Percentiles rank a stretch among this genome's conserved stretches.
Conservation (phyloP, 192 early-diverging fungal species). For the Coemansia umbellata region DNA sequence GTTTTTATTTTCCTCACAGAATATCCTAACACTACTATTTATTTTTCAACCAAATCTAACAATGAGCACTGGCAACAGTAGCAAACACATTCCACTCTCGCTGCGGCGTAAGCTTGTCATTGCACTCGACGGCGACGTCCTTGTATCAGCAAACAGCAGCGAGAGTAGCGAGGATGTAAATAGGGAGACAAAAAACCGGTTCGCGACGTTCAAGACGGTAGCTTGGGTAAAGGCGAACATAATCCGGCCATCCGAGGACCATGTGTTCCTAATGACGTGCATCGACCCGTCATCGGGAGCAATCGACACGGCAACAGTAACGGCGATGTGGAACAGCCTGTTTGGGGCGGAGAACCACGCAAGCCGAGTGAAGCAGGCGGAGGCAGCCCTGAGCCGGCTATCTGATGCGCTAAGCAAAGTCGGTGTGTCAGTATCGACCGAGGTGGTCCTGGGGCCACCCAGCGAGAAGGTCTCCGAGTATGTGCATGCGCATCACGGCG, state of each 20-base stretch:
- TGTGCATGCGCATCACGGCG: slow-evolving; percentile 24
- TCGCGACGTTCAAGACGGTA: slow-evolving; percentile 31
- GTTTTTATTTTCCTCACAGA: neutral
- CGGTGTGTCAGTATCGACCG: slow-evolving; percentile 14
- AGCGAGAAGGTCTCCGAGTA: slow-evolving; percentile 12
- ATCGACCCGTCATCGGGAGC: slow-evolving; percentile 8
- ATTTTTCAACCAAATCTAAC: neutral
- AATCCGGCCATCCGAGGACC: slow-evolving; percentile 26
- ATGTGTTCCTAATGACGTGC: slow-evolving; percentile 34
- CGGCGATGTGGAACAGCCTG: slow-evolving; percentile 34
- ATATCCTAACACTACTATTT: neutral
- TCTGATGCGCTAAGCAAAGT: slow-evolving; percentile 3
- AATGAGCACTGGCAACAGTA: neutral
- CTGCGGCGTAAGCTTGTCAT: slow-evolving; percentile 47
- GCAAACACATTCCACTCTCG: slow-evolving; percentile 29
- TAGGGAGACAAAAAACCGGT: slow-evolving; percentile 8
- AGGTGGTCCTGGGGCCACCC: slow-evolving; percentile 16
- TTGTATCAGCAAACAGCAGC: neutral
- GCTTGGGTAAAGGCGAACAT: slow-evolving; percentile 48
- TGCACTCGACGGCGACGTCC: slow-evolving; percentile 28
- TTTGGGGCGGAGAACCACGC: slow-evolving; percentile 16
- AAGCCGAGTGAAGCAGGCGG: slow-evolving; percentile 1
- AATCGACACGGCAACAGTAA: neutral
- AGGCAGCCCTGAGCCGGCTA: slow-evolving; percentile 10
- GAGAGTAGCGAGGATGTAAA: neutral